Base-by-base conservation (phyloP, 495 filamentous ascomycete genomes). In the Penicillium canariense region DNA sequence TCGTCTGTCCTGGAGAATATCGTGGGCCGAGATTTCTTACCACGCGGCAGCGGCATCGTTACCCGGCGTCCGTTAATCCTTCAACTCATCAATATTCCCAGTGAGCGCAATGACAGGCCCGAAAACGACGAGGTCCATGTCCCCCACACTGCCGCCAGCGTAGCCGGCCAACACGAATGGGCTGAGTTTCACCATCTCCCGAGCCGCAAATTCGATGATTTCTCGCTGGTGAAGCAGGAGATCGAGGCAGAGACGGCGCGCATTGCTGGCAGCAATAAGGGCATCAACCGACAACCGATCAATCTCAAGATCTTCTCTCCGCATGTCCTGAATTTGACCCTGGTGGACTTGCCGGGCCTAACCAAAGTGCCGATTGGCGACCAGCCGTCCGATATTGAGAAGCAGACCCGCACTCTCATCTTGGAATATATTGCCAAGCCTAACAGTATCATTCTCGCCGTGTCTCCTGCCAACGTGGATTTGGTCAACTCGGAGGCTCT, bases 1-100 rank as follows among this genome's bases (percentile, higher is more conserved):
- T 97, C 94, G n/a, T 97, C 94, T 14, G 94, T 99, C 17, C 83
- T 99, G 51, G 94, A 99, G 73, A 99, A 99, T 66, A 97, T 99
- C 60, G 94, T 99, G 60, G 94, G 95, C 45, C 83, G 94, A 68
- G 94, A 99, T 70, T 99, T 99, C 66, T 79, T 99, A 27, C 94
- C 94, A 51, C 88, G 94, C 67, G 94, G 94, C 58, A 95, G 90
- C 63, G 94, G 94, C 62, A 97, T 99, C 71, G 93, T 97, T 39
- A 99, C 94, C 22, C 81, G 94, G 50, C 80, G 94, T 60, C 94
- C 94, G 9, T 81, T 99, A 58, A 96, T 99, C 59, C 81, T 99
- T 23, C 94, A 99, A 72, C 85, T 99, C 56, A 97, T 99, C 81
- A 99, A 99, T 62, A 85, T 99, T 34, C 90, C 93, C 17, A 88